Percentiles rank a stretch among this genome's conserved stretches.
phyloP scores from a whole-genome alignment of 306 rosid genomes.

The Lablab purpureus region DNA sequence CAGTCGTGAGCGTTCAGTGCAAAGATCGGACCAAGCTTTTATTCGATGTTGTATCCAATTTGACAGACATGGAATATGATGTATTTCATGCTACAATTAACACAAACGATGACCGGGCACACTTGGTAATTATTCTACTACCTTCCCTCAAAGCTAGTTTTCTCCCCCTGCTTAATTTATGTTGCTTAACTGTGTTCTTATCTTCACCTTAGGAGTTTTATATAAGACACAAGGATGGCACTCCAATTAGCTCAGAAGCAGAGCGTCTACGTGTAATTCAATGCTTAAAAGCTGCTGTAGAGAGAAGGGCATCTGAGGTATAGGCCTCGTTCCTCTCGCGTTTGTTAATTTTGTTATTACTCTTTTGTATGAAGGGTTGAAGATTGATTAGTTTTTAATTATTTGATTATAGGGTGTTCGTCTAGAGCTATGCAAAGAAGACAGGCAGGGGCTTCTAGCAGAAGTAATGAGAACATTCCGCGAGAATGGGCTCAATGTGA shows the following conservation, averaged over 20 bases:
- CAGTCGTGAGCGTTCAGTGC: constrained; percentile 87
- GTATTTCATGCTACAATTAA: constrained; percentile 90
- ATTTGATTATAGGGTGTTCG: constrained; percentile 72
- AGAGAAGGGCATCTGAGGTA: constrained; percentile 94
- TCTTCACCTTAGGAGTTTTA: constrained; percentile 75
- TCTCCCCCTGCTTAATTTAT: neutral
- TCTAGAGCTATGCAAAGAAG: constrained; percentile 71
- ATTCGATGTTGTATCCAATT: constrained; percentile 84
- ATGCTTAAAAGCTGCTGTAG: constrained; percentile 84
- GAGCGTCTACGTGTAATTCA: constrained; percentile 89
- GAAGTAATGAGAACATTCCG: constrained; percentile 89
- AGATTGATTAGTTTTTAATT: constrained; percentile 18
- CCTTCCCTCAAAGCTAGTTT: neutral
- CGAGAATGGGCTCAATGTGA: constrained; percentile 86
- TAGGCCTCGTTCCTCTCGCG: neutral
- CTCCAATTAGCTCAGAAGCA: constrained; percentile 95
- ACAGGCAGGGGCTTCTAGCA: constrained; percentile 77
- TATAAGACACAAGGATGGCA: constrained; percentile 87
- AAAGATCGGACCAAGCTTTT: constrained; percentile 82
- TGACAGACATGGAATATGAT: constrained; percentile 94
- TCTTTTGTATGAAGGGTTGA: neutral
- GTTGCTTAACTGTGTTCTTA: constrained; percentile 18
- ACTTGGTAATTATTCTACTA: constrained; percentile 60
- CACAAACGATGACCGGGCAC: constrained; percentile 63
- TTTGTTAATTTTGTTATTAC: neutral